Percentiles rank a stretch among this genome's conserved stretches.
These are phyloP conservation scores for Magnaporthiopsis poae DNA, from an alignment of 2,329 filamentous ascomycete genomes.

Conservation along the genomic window DNA sequence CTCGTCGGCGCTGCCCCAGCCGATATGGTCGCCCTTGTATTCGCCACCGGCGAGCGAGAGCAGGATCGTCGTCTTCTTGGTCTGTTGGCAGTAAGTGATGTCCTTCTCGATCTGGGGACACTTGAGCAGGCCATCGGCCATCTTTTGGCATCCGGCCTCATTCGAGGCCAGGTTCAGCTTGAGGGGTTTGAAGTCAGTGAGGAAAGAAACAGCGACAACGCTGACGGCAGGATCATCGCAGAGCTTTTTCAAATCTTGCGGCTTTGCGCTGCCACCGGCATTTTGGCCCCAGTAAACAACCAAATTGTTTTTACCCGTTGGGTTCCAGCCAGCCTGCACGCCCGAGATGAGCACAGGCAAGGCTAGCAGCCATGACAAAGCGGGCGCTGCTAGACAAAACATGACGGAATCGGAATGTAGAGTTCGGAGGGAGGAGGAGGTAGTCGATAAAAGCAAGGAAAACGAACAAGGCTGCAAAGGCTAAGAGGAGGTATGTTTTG, in stretches of 20 bases:
- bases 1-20: slow-evolving; percentile 43
- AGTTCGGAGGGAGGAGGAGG: not conserved
- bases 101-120: slow-evolving; percentile 59
- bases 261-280: not conserved
- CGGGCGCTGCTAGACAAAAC: not conserved
- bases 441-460: not conserved
- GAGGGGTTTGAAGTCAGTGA: slow-evolving; percentile 45
- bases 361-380: not conserved
- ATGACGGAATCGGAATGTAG: not conserved
- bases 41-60: slow-evolving; percentile 63
- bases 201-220: slow-evolving; percentile 54
- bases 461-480: not conserved
- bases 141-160: slow-evolving; percentile 48
- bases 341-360: not conserved
- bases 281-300: not conserved
- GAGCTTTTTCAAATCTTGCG: not conserved
- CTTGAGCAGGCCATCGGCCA: slow-evolving; percentile 45
- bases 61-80: slow-evolving; percentile 56
- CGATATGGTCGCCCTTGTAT: slow-evolving; percentile 55
- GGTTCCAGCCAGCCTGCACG: not conserved
- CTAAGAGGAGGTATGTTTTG: not conserved
- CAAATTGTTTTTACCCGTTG: not conserved
- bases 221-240: not conserved
- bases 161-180: slow-evolving; percentile 56
- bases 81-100: slow-evolving; percentile 49